phyloP scores from a whole-genome alignment of 1,284 basidiomycete genomes.

The Apiotrichum laibachii region DNA sequence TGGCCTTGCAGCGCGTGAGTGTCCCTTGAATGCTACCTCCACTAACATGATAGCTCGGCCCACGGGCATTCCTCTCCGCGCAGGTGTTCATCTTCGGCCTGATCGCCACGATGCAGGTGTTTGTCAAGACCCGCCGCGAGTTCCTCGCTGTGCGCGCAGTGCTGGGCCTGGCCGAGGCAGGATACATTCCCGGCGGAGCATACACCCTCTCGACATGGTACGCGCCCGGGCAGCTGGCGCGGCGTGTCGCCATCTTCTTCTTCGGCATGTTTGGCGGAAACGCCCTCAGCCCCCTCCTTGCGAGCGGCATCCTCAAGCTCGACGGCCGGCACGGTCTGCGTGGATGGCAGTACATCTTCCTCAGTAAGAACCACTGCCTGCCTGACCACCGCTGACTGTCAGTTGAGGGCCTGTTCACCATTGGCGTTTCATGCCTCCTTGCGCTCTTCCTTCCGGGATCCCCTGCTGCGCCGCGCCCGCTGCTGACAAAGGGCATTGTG shows the following conservation, averaged over 20 bases:
- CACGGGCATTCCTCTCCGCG: slow-evolving; percentile 29
- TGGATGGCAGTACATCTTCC: slow-evolving; percentile 38
- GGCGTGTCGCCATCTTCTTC: slow-evolving; percentile 52
- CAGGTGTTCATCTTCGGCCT: slow-evolving; percentile 27
- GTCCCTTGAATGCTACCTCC: slow-evolving; percentile 18
- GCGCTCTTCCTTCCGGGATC: slow-evolving; percentile 28
- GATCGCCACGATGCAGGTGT: not conserved
- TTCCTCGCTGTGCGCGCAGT: slow-evolving; percentile 33
- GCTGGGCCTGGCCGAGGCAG: slow-evolving; percentile 48
- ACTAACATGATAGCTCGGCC: slow-evolving; percentile 27
- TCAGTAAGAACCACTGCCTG: slow-evolving; percentile 7
- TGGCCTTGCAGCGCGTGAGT: slow-evolving; percentile 23
- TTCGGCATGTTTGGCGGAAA: slow-evolving; percentile 44
- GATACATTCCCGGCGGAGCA: slow-evolving; percentile 46
- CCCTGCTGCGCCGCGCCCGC: slow-evolving; percentile 17
- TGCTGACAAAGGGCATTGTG: slow-evolving; percentile 16
- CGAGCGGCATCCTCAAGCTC: slow-evolving; percentile 44
- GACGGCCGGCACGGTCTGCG: slow-evolving; percentile 24
- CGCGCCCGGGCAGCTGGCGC: slow-evolving; percentile 49
- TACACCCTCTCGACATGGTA: slow-evolving; percentile 46
- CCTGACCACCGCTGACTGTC: not conserved
- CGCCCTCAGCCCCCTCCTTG: slow-evolving; percentile 43
- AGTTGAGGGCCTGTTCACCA: slow-evolving; percentile 66
- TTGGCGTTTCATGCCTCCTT: slow-evolving; percentile 25
- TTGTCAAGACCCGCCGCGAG: not conserved